Evolutionary conservation across 148 eudicot species (phyloP), one percentile per base, ranked within the genome.

Genomic region (Pharnaceum exiguum): DNA sequence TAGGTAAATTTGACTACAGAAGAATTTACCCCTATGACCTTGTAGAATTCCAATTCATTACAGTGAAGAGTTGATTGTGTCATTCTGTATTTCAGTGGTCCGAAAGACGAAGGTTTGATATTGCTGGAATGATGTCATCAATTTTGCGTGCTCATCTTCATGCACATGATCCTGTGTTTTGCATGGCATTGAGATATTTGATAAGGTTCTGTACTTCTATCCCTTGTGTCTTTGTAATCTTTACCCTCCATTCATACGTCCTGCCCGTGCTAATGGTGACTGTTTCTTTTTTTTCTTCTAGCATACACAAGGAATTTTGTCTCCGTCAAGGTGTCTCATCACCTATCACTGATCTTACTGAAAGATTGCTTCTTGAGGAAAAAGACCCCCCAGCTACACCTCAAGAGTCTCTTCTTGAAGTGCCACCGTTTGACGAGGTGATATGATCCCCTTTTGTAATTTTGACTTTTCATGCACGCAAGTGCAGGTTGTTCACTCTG

Each of bases 371-470:
- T 47, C 84, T 88, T 52, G 96, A 88, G 76, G 98, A 93, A 39
- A 90, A 74, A 73, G 98, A 93, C 54, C 82, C 86, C 19, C 82
- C 88, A 67, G 86, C 95, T 54, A 83, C 75, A 61, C 85, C 79
- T 2, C 86, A 79, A 60, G 95, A 85, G 65, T 77, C 83, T 51
- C 75, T 81, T 61, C 78, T 46, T 51, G 95, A 81, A 76, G 88
- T 75, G 49, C 95, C 98, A 48, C 89, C 94, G 55, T 93, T 93
- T 78, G 82, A 88, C 55, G 98, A 93, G 88, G 98, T 88, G 69
- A 77, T 47, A 11, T 56, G n/a, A n/a, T n/a, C n/a, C n/a, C n/a
- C n/a, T 28, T 61, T 55, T 52, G 39, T 27, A 35, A 5, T 13
- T 23, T 53, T 27, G 1, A 39, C 38, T 30, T 18, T 22, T 5